Evolutionary conservation across 345 rosid genomes (phyloP).

Genomic region (Psidium guajava): DNA sequence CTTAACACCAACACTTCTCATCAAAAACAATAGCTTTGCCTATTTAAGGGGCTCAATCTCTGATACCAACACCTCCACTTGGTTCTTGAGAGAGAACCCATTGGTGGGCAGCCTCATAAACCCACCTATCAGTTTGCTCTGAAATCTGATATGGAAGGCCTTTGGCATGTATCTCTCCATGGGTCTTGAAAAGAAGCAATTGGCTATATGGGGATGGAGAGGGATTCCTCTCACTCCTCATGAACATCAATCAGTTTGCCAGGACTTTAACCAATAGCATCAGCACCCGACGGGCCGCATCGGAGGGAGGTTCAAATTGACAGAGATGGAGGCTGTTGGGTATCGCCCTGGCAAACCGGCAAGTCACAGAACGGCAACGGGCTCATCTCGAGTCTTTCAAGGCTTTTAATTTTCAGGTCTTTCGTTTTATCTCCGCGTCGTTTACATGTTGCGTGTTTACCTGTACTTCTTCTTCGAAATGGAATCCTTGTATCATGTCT

Average conservation of each 20-base stretch:
- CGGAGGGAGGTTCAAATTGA: background rate
- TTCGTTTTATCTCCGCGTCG: background rate
- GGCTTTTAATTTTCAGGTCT: background rate
- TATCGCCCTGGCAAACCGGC: constrained; percentile 46
- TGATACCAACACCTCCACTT: constrained; percentile 16
- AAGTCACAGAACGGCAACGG: constrained; percentile 62
- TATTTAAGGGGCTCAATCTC: constrained; percentile 30
- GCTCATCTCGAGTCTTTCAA: constrained; percentile 15
- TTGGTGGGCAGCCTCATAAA: background rate
- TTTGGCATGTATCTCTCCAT: constrained; percentile 18
- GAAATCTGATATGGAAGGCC: constrained; percentile 22
- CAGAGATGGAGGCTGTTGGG: constrained; percentile 10
- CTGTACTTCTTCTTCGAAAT: background rate
- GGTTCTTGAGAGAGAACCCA: constrained; percentile 18
- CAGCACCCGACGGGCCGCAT: background rate
- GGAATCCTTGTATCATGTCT: background rate
- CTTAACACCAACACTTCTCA: background rate
- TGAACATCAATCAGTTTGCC: constrained; percentile 25
- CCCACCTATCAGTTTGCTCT: constrained; percentile 17
- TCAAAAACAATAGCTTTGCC: background rate
- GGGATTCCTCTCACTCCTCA: background rate
- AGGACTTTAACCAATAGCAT: constrained; percentile 9
- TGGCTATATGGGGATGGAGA: constrained; percentile 9
- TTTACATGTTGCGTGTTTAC: background rate
- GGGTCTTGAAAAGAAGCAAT: constrained; percentile 16